Evolutionary conservation across 2,329 filamentous ascomycete genomes (phyloP).

Genomic region (Ophiocordyceps camponoti-leonardi): DNA sequence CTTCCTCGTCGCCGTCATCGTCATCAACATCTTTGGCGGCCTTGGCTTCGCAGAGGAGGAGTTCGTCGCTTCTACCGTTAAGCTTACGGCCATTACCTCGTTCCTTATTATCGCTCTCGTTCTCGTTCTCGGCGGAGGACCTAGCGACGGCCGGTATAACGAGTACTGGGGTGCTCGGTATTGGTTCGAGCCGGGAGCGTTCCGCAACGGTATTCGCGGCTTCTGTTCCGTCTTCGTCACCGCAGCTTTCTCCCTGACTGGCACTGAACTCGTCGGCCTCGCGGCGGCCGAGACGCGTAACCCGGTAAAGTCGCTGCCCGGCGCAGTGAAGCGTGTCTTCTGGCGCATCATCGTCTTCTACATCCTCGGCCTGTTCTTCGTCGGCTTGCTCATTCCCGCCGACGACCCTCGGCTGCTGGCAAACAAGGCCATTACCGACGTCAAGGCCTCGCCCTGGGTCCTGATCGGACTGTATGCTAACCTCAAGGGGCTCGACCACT

Average conservation of each 20-base stretch:
- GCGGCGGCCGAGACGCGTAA: constrained; percentile 52
- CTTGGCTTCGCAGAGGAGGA: constrained; percentile 37
- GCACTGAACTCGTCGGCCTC: constrained; percentile 52
- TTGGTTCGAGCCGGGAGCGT: constrained; percentile 29
- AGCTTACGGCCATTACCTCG: constrained; percentile 37
- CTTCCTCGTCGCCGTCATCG: constrained; percentile 29
- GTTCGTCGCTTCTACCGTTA: constrained; percentile 36
- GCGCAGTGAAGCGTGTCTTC: constrained; percentile 60
- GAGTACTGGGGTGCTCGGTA: constrained; percentile 25
- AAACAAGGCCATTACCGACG: constrained; percentile 24
- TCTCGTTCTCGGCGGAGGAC: constrained; percentile 39
- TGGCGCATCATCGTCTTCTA: constrained; percentile 36
- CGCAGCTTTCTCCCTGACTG: constrained; percentile 51
- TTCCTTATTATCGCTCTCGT: constrained; percentile 45
- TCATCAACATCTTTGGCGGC: constrained; percentile 38
- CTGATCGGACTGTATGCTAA: constrained; percentile 28
- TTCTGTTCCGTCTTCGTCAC: constrained; percentile 54
- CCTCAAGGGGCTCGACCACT: constrained; percentile 27
- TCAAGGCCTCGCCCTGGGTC: constrained; percentile 30
- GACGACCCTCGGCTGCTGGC: constrained; percentile 26
- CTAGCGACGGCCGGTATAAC: constrained; percentile 21
- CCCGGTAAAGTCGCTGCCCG: constrained; percentile 54
- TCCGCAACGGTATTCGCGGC: constrained; percentile 53
- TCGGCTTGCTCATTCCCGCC: constrained; percentile 26
- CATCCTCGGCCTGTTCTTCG: constrained; percentile 28